Base-by-base conservation (phyloP, 73 alveolate species). In the Effrenium voratum region DNA sequence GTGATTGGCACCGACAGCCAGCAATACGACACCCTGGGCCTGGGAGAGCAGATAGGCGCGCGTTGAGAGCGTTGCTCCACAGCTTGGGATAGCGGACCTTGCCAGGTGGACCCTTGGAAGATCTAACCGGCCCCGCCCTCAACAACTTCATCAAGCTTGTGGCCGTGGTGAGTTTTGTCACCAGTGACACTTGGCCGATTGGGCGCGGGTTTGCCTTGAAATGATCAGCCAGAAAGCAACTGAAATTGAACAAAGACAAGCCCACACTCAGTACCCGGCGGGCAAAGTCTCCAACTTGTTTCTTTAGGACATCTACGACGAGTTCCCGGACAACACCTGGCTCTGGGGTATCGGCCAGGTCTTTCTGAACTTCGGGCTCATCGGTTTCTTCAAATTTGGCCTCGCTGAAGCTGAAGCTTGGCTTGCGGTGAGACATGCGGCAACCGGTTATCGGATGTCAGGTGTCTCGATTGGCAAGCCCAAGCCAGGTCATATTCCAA, bases 91-190 rank as follows among this genome's bases (percentile, higher is more conserved):
- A 79, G 30, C 45, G 38, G 0, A 22, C 46, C 28, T 34, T 72
- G 50, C 36, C 91, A 90, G 96, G 96, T 49, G 96, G 96, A 13
- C 96, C 96, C 2, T 36, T 90, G 96, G 96, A 90, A 43, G 96
- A 90, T 44, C 49, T 90, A 55, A 90, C 96, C 12, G 96, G 96
- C 38, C 95, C 95, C 0, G 96, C 96, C 19, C 73, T 90, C 55
- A 90, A 90, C 86, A 90, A 90, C 75, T 90, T 90, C 96, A 90
- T 90, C 96, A 90, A 90, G 96, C 68, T 90, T 68, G 96, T 90
- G 75, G 96, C 96, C 28, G 96, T 90, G 43, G 96, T 90, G 15
- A 50, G 87, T 52, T 90, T 90, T 38, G 96, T 90, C 55, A 90
- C 96, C 26, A 90, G 96, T 46, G 96, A 30, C 40, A 38, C 86